Base-by-base conservation (phyloP, 2,329 filamentous ascomycete genomes). In the Pyricularia sp. region DNA sequence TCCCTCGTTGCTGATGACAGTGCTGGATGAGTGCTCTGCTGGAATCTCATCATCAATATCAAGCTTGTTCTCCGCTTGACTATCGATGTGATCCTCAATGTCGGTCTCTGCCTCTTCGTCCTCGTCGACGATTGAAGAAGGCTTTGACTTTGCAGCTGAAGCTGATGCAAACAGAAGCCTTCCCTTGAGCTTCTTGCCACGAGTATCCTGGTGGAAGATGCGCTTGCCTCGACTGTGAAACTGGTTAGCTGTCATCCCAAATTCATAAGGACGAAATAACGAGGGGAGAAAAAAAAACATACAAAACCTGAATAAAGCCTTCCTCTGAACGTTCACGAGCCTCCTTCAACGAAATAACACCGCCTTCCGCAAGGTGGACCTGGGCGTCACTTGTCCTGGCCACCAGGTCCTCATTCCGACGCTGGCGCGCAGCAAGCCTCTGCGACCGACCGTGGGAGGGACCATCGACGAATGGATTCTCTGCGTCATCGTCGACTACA, bases 301-400 rank as follows among this genome's bases (percentile, higher is more conserved):
- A 93, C 91, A 94, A 94, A 14, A 89, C 85, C 74, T 89, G 92
- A 71, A 93, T 81, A 75, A 93, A 84, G 70, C 92, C 92, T 77
- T 94, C 90, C 4, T 89, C 85, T 30, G 59, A 63, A 63, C 59
- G 59, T 20, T 63, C 59, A 30, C 59, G 59, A 30, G 59, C 59
- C 59, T 63, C 59, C 59, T 63, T 63, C 59, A 63, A 20, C 17
- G 59, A 63, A 11, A 63, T 63, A 2, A 63, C 59, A 7, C 59
- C 59, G 59, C 59, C 59, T 28, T 63, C 59, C 3, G 59, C 59
- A 63, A 63, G 59, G 25, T 63, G 59, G 20, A 63, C 59, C 26
- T 63, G 59, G 26, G 59, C 59, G 12, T 30, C 25, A 28, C 59
- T 63, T 17, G 59, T 63, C 59, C 59, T 63, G 26, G 59, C 59